Conservation (phyloP, 441 rosid species). For the Adansonia madagascariensis region DNA sequence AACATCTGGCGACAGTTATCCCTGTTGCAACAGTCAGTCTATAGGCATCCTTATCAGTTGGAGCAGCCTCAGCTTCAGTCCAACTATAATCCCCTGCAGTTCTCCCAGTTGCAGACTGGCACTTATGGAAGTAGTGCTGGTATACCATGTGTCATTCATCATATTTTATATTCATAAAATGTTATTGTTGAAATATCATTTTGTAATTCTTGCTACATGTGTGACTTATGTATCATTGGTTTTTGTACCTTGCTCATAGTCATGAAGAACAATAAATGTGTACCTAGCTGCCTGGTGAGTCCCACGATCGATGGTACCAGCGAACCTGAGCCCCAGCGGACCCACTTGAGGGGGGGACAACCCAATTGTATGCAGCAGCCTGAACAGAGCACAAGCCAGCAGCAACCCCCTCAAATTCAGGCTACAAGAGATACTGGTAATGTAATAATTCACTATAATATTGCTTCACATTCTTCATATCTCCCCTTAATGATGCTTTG, state of each 20-base stretch:
- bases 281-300: constrained; percentile 24
- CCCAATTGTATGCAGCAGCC: constrained; percentile 14
- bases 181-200: not conserved
- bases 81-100: constrained; percentile 12
- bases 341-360: not conserved
- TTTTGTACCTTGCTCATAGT: not conserved
- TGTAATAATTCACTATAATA: not conserved
- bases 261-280: constrained; percentile 16
- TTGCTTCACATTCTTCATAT: not conserved
- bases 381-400: constrained; percentile 21
- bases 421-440: constrained; percentile 23
- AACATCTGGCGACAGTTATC: constrained; percentile 22
- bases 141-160: not conserved
- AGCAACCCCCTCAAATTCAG: constrained; percentile 23
- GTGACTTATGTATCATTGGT: not conserved
- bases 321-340: constrained; percentile 22
- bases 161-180: not conserved
- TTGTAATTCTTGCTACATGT: not conserved
- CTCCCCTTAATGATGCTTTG: not conserved
- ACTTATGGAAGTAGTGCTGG: not conserved
- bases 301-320: constrained; percentile 13
- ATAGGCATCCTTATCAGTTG: constrained; percentile 3
- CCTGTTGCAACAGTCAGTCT: constrained; percentile 7
- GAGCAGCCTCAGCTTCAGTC: constrained; percentile 31
- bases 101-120: not conserved